Conservation (phyloP, 495 filamentous ascomycete genomes). For the Trichoderma gamsii region DNA sequence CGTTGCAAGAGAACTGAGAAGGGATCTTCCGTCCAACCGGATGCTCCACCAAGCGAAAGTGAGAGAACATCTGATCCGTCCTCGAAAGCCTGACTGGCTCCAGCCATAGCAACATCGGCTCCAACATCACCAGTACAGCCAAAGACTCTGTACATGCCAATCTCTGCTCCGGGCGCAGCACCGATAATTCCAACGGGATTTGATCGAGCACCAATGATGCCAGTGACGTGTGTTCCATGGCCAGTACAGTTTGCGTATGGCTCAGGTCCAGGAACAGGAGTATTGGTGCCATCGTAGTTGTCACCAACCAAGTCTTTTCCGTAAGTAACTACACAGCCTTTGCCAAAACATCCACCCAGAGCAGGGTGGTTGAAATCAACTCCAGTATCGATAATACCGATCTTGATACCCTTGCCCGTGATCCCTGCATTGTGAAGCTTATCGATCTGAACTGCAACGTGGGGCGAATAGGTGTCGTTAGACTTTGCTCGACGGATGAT, state of each 20-base stretch:
- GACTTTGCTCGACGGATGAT: not conserved
- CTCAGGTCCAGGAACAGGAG: slow-evolving; percentile 40
- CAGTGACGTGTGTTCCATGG: slow-evolving; percentile 46
- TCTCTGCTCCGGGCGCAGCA: slow-evolving; percentile 47
- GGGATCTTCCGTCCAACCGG: slow-evolving; percentile 50
- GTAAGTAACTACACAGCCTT: slow-evolving; percentile 47
- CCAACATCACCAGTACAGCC: slow-evolving; percentile 42
- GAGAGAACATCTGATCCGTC: slow-evolving; percentile 55
- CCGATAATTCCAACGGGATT: slow-evolving; percentile 49
- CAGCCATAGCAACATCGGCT: slow-evolving; percentile 49
- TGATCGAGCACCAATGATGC: slow-evolving; percentile 50
- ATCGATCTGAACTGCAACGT: slow-evolving; percentile 45
- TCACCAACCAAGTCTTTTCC: slow-evolving; percentile 51
- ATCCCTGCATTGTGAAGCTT: slow-evolving; percentile 39
- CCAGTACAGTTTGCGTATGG: slow-evolving; percentile 38
- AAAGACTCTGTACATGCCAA: slow-evolving; percentile 52
- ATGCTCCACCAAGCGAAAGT: slow-evolving; percentile 49
- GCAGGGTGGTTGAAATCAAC: slow-evolving; percentile 54
- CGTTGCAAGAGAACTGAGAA: slow-evolving; percentile 49
- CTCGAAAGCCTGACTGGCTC: slow-evolving; percentile 51
- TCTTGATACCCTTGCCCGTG: slow-evolving; percentile 42
- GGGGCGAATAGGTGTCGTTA: slow-evolving; percentile 29
- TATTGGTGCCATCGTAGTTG: slow-evolving; percentile 37
- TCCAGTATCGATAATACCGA: slow-evolving; percentile 45
- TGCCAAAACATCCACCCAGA: slow-evolving; percentile 51